Base-by-base conservation (phyloP, 148 eudicot genomes). In the Amaranthus palmeri region DNA sequence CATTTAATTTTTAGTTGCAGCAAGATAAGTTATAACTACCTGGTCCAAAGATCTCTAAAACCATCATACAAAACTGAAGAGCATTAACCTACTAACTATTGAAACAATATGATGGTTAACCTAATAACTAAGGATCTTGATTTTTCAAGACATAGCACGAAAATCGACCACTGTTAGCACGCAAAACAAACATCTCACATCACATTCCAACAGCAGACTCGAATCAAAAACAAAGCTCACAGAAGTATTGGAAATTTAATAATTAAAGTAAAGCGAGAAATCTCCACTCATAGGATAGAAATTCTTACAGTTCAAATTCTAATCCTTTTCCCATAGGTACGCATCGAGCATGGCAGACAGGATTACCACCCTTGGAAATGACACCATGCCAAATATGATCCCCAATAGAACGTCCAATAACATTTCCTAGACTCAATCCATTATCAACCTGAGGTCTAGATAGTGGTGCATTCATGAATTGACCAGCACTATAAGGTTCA, bases 271-370 rank as follows among this genome's bases (percentile, higher is more conserved):
- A 47, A 65, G 47, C 0, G 10, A n/a, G 8, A 66, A 57, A 47
- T 25, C 14, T 40, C 12, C 17, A 59, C 6, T 18, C 15, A 71
- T 36, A 46, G 13, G 54, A 43, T 25, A 54, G 67, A 65, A 75
- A 73, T 36, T 85, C 98, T 91, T 83, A 95, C 99, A 95, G 76
- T 53, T 86, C 90, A 82, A 70, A 76, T 70, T 77, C 87, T 61
- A 91, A 67, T 48, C 87, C 91, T 58, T 88, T 79, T 68, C 92
- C 93, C 48, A 90, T 65, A 13, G 97, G 92, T 55, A 95, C 80
- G 83, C 99, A 95, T 18, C 97, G 93, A 75, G 99, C 96, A 74
- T 82, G 86, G 74, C 99, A 95, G 54, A 95, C 90, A 69, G 90
- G 82, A 58, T 85, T 80, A 49, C 99, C 97, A 64, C 96, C 97